A percentile compares a stretch with the other conserved stretches of the same genome.
phyloP scores from a whole-genome alignment of 345 rosid genomes.

The Rhizophora mangle region DNA sequence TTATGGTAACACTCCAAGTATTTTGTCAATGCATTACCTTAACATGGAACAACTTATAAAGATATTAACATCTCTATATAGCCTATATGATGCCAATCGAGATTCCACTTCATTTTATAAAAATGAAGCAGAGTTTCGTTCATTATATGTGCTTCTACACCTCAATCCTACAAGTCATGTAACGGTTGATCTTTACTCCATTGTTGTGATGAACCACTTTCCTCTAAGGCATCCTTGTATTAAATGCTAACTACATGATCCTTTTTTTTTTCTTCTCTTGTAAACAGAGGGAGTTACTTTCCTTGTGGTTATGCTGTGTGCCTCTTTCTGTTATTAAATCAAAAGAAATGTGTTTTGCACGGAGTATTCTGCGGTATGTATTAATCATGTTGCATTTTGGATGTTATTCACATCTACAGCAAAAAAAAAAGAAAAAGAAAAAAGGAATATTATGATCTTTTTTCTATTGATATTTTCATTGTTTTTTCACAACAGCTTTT shows the following conservation, averaged over 20 bases:
- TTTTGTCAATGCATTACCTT: slow-evolving; percentile 63
- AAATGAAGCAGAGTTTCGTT: slow-evolving; percentile 75
- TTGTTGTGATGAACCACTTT: slow-evolving; percentile 7
- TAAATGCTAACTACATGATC: slow-evolving; percentile 14
- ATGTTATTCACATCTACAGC: neutral
- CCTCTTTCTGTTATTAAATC: slow-evolving; percentile 54
- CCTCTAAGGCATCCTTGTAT: slow-evolving; percentile 1
- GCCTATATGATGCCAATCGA: slow-evolving; percentile 65
- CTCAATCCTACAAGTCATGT: slow-evolving; percentile 56
- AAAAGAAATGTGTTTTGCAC: slow-evolving; percentile 70
- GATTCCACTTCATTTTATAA: slow-evolving; percentile 25
- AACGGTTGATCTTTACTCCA: slow-evolving; percentile 43
- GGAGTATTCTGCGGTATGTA: slow-evolving; percentile 60
- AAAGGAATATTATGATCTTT: neutral
- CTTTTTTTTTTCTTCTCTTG: slow-evolving; percentile 7
- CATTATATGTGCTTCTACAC: slow-evolving; percentile 77
- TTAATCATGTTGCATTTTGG: neutral
- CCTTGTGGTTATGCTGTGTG: slow-evolving; percentile 71
- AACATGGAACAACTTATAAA: slow-evolving; percentile 91
- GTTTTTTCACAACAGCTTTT: slow-evolving; percentile 39
- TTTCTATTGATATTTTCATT: neutral
- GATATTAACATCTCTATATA: slow-evolving; percentile 62
- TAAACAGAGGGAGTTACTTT: slow-evolving; percentile 80
- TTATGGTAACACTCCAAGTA: slow-evolving; percentile 34
- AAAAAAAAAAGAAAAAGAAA: neutral